These are phyloP conservation scores for Saccharomyces pastorianus DNA, from an alignment of 1,139 yeast genomes.

Conservation along the genomic window DNA sequence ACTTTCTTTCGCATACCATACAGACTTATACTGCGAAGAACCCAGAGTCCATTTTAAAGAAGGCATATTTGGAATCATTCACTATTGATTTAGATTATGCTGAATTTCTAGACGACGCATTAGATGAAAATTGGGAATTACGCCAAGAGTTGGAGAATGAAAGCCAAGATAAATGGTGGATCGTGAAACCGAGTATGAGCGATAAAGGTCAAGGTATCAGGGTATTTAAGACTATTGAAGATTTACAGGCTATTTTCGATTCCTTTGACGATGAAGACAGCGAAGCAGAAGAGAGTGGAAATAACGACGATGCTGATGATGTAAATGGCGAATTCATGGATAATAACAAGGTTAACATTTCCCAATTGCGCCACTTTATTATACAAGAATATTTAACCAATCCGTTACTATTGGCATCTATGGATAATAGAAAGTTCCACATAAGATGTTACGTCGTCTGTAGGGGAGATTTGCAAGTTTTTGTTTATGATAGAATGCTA, in stretches of 20 bases:
- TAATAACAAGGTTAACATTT: constrained; percentile 53
- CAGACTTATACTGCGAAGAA: constrained; percentile 65
- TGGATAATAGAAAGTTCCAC: constrained; percentile 75
- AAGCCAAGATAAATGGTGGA: constrained; percentile 62
- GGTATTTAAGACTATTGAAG: constrained; percentile 66
- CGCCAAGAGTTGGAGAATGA: constrained; percentile 65
- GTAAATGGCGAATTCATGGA: constrained; percentile 33
- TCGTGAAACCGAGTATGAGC: constrained; percentile 91
- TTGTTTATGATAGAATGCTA: constrained; percentile 69
- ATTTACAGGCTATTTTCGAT: constrained; percentile 74
- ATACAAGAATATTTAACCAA: constrained; percentile 68
- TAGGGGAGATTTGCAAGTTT: constrained; percentile 65
- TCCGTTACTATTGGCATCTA: constrained; percentile 58
- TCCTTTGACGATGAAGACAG: constrained; percentile 66
- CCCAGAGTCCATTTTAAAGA: constrained; percentile 53
- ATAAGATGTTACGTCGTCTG: constrained; percentile 80
- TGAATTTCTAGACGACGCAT: constrained; percentile 85
- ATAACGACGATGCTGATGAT: constrained; percentile 34
- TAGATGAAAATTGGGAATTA: constrained; percentile 86
- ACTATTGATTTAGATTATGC: constrained; percentile 91
- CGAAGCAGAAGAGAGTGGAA: constrained; percentile 46
- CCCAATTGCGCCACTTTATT: constrained; percentile 83
- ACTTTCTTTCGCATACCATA: constrained; percentile 74
- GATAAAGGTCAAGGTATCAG: constrained; percentile 95
- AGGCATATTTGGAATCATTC: constrained; percentile 66